Evolutionary conservation across 106 monocot species (phyloP).

Genomic region (Ottelia alismoides): DNA sequence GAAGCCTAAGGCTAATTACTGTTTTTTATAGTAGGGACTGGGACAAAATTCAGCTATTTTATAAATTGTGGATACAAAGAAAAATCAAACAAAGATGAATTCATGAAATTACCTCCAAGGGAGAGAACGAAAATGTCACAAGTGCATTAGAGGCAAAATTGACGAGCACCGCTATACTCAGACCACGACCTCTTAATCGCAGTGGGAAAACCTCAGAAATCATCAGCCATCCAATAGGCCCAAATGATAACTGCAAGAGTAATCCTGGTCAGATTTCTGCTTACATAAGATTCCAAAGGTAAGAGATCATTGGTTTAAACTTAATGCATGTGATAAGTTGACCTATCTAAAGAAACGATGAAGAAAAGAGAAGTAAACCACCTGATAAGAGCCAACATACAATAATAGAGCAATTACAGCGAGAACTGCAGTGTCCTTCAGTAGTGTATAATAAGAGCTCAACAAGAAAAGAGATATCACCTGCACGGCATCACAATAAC

Average conservation of each 20-base stretch:
- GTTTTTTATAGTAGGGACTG: no score
- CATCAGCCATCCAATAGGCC: conserved; percentile 98
- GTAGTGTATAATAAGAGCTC: conserved; percentile 64
- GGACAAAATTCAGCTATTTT: no score
- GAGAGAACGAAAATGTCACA: conserved; percentile 95
- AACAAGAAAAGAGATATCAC: conserved; percentile 70
- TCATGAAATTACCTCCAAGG: conserved; percentile 75
- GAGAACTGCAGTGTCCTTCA: conserved; percentile 40
- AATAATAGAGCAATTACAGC: conserved; percentile 76
- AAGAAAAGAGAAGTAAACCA: conserved; percentile 13
- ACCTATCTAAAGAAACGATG: no score
- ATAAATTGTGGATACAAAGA: no score
- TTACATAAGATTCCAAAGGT: no score
- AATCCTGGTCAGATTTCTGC: no score
- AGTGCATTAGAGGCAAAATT: conserved; percentile 92
- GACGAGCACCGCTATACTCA: conserved; percentile 83
- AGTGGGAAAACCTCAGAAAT: conserved; percentile 96
- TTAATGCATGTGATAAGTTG: no score
- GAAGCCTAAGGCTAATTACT: no score
- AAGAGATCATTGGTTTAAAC: no score
- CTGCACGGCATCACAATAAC: conserved; percentile 26
- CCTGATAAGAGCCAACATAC: conserved; percentile 98
- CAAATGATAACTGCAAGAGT: conserved; percentile 86
- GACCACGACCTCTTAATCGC: conserved; percentile 65
- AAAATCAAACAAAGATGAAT: no score